Base-by-base conservation (phyloP, 345 rosid species). In the Populus davidiana region DNA sequence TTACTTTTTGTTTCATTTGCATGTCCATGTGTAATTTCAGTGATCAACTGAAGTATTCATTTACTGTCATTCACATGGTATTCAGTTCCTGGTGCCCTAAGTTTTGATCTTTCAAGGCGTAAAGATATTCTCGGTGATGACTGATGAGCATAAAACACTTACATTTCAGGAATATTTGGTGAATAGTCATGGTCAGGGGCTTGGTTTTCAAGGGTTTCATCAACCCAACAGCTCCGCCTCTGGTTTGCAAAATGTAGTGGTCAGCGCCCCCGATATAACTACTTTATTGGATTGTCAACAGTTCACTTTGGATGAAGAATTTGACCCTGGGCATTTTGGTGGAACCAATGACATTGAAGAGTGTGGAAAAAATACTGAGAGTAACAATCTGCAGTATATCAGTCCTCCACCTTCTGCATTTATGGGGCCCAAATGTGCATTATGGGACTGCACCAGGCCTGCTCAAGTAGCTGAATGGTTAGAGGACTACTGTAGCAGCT, bases 371-470 rank as follows among this genome's bases (percentile, higher is more conserved):
- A 82, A 81, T 75, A 69, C 82, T 67, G 85, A 75, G 49, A 78
- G 81, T 70, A 72, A 70, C 71, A 65, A 82, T 73, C 86, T 87
- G 63, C 85, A 86, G 31, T 82, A 82, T 61, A 75, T 87, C 78
- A 79, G 83, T 64, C 93, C 89, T 65, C 88, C 91, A 52, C 92
- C 97, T 21, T 86, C 92, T 82, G 94, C 98, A 13, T 91, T 93
- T 82, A 35, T 94, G 89, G 93, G 97, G 25, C 96, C 94, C 41
- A 91, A 87, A 79, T 94, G 98, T 87, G 92, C 97, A 12, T 89
- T 94, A 5, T 94, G 97, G 97, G 98, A 92, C 77, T 94, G 98
- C 80, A 80, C 92, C 59, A 88, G 97, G 81, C 98, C 98, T 62
- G 92, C 93, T 81, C 91, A 88, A 39, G 92, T 88, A 47, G 82